These are phyloP conservation scores for Pseudoturritis turrita DNA, from an alignment of 345 rosid genomes.

Conservation along the genomic window DNA sequence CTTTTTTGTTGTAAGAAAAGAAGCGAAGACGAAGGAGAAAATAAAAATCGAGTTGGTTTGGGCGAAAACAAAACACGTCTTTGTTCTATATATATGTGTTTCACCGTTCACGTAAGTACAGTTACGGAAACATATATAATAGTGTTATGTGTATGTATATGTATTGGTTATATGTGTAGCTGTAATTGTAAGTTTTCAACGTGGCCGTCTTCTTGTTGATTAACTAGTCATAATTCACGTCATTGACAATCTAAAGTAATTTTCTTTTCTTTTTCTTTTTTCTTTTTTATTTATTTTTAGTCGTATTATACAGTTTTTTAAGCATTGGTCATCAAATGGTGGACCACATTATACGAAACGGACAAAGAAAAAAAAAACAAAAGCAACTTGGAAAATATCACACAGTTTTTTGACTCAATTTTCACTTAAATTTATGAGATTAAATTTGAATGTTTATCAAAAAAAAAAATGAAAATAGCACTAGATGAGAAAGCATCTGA, in stretches of 20 bases:
- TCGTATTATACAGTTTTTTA: neutral
- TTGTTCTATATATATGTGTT: neutral
- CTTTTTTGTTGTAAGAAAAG: neutral
- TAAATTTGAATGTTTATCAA: neutral
- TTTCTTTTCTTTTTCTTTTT: neutral
- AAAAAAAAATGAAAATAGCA: too few species aligned
- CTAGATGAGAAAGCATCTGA: too few species aligned
- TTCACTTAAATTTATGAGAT: neutral
- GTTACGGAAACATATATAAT: slow-evolving; percentile 5
- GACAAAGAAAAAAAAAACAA: neutral
- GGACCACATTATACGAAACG: slow-evolving; percentile 19
- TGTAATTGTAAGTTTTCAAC: slow-evolving; percentile 17
- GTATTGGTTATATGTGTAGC: slow-evolving; percentile 12
- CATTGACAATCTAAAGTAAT: slow-evolving; percentile 24
- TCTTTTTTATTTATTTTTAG: neutral
- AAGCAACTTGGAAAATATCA: neutral
- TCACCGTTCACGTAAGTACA: slow-evolving; percentile 25
- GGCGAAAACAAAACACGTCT: slow-evolving; percentile 29
- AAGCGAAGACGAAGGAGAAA: neutral
- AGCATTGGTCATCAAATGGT: slow-evolving; percentile 9
- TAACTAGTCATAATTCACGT: slow-evolving; percentile 15
- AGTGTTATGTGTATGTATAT: neutral
- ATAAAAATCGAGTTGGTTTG: slow-evolving; percentile 15
- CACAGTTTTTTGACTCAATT: too few species aligned
- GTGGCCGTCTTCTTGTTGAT: slow-evolving; percentile 30